Conservation (phyloP, 1,139 yeast species). For the Lodderomyces theae region DNA sequence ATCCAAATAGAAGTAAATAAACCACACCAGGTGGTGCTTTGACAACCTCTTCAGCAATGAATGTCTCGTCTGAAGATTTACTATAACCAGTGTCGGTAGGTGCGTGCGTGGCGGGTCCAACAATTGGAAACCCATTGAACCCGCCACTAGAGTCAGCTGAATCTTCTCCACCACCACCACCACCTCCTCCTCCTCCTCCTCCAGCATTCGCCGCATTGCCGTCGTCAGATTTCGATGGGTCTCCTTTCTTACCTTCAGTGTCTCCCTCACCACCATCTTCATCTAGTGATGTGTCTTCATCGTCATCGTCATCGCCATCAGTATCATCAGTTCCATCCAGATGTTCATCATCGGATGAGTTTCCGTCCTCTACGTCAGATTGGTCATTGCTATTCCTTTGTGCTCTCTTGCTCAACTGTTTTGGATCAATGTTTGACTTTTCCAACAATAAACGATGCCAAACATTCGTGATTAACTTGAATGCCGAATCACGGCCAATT, state of each 20-base stretch:
- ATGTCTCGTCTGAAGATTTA: conserved; percentile 57
- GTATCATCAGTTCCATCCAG: too few relatives aligned
- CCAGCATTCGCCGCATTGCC: conserved; percentile 11
- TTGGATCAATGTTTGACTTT: conserved; percentile 22
- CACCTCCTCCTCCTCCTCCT: conserved; percentile 9
- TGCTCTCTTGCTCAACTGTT: conserved; percentile 14
- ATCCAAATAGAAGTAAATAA: conserved; percentile 68
- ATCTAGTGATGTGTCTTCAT: too few relatives aligned
- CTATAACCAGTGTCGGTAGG: conserved; percentile 43
- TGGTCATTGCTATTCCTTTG: conserved; percentile 9
- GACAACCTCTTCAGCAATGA: conserved; percentile 58
- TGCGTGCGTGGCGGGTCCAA: conserved; percentile 40
- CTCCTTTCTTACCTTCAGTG: too few relatives aligned
- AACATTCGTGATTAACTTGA: conserved; percentile 56
- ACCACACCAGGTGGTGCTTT: conserved; percentile 83
- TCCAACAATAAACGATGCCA: conserved; percentile 51
- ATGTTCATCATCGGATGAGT: too few relatives aligned
- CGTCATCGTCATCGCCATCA: too few relatives aligned
- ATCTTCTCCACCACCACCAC: conserved; percentile 7
- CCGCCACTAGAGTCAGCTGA: conserved; percentile 14
- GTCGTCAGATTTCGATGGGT: conserved; percentile 9
- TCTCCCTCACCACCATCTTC: too few relatives aligned
- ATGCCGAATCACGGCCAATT: conserved; percentile 63
- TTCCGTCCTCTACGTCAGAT: too few relatives aligned
- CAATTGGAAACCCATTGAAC: conserved; percentile 36